Base-by-base conservation (phyloP, 2,329 filamentous ascomycete species). In the Coniochaeta sp. region DNA sequence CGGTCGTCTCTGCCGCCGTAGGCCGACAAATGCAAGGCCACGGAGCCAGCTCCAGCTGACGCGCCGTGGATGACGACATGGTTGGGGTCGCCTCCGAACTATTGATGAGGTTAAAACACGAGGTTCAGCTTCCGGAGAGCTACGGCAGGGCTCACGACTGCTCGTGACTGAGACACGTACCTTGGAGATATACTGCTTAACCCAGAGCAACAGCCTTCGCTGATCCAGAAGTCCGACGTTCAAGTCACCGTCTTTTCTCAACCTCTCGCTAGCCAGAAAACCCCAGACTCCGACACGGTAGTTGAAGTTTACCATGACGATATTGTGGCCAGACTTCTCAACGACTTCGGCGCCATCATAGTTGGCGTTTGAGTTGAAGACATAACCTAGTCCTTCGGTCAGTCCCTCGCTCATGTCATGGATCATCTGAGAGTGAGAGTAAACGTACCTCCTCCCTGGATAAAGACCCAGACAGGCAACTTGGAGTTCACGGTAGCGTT, bases 211-310 rank as follows among this genome's bases (percentile, higher is more conserved):
- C 2, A 82, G 74, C 28, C 81, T 77, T 19, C 84, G 76, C 71
- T 89, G 85, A 65, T 90, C 87, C 2, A 88, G 74, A 8, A 89
- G 70, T 0, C 87, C 87, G 1, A 74, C 83, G 66, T 90, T 89
- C 9, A 88, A 74, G 57, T 80, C 77, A 0, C 86, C 86, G 63
- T 84, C 73, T 6, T 73, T 68, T 40, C 78, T 77, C 11, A 89
- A 76, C 33, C 79, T 74, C 43, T 84, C 78, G 55, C 84, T 80
- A 0, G 84, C 80, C 1, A 89, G 75, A 64, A 89, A 89, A 0
- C 86, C 87, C 65, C 82, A 82, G 0, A 83, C 72, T 0, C 84
- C 85, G 7, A 89, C 81, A 7, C 86, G 79, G 67, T 87, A 87
- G 70, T 86, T 85, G 69, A 87, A 85, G 65, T 81, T 82, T 57